phyloP scores from a whole-genome alignment of 371 early-diverging fungal genomes.

The Lichtheimia hyalospora region DNA sequence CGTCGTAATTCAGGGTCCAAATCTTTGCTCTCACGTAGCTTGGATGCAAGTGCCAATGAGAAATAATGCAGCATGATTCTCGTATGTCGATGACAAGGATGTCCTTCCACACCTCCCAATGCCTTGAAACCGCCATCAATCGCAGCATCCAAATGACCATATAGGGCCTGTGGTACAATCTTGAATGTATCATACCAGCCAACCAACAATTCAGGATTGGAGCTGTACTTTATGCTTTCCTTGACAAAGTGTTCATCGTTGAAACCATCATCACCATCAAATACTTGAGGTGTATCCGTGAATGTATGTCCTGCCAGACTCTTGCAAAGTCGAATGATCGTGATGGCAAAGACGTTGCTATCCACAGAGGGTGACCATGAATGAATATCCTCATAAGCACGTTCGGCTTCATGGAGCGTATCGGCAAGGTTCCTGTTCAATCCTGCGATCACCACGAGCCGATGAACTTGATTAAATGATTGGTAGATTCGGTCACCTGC shows the following conservation, averaged over 20 bases:
- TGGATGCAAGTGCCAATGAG: conserved; percentile 36
- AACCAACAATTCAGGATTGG: conserved; percentile 28
- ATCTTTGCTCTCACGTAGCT: conserved; percentile 15
- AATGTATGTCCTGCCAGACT: conserved; percentile 43
- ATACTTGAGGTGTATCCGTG: conserved; percentile 20
- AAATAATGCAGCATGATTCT: conserved; percentile 27
- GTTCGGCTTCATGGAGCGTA: conserved; percentile 29
- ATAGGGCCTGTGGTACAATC: conserved; percentile 38
- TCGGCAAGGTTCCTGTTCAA: conserved; percentile 23
- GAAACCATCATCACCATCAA: conserved; percentile 47
- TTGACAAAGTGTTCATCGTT: conserved; percentile 36
- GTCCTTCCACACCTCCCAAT: conserved; percentile 23
- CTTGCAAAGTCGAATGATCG: conserved; percentile 41
- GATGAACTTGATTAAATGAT: conserved; percentile 31
- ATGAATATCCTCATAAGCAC: conserved; percentile 35
- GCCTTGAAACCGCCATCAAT: conserved; percentile 34
- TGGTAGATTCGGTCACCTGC: conserved; percentile 45
- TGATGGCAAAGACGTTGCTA: conserved; percentile 34
- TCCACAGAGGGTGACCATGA: conserved; percentile 38
- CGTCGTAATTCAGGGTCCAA: conserved; percentile 11
- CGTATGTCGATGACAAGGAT: conserved; percentile 43
- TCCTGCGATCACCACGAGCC: conserved; percentile 19
- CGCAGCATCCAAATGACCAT: conserved; percentile 39
- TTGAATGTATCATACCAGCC: conserved; percentile 42
- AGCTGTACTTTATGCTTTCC: conserved; percentile 33